Evolutionary conservation across 352 stramenopile species (phyloP), one percentile per base, ranked within the genome.

Genomic region (Pythium phragmiticola): DNA sequence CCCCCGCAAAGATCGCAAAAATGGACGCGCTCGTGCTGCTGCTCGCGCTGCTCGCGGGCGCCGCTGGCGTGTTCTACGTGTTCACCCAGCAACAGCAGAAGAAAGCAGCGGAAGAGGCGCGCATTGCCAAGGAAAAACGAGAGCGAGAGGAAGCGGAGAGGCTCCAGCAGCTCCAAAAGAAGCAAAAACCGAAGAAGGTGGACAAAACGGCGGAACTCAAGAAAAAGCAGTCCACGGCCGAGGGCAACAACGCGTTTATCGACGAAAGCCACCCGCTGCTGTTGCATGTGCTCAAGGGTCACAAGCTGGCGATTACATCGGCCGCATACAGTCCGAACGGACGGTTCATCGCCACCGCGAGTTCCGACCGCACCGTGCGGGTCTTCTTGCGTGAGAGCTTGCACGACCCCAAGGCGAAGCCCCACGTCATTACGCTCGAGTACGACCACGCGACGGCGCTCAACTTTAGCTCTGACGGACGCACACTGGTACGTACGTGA

Each of bases 401-500:
- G 16, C 71, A 69, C 9, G 77, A 87, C 56, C 86, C 89, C 61
- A 87, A 85, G 65, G 69, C 78, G 16, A 78, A 78, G 33, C 57
- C 77, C 36, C 80, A 90, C 49, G 68, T 75, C 26, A 90, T 94
- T 63, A 81, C 76, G 45, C 86, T 90, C 33, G 82, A 91, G 65
- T 94, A 92, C 61, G 84, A 94, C 51, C 78, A 94, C 56, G 84
- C 68, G 2, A 91, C 84, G 0, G 80, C 84, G 8, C 76, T 91
- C 64, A 83, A 65, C 37, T 94, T 94, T 54, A 92, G 82, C 65
- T 85, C 76, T 0, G 84, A 94, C 41, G 84, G 84, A 50, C 82
- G 84, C 33, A 88, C 68, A 56, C 65, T 94, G 63, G 82, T 82
- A 66, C 37, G 67, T 30, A 21, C 8, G 4, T n/a, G 9, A 14